A percentile compares a stretch with the other conserved stretches of the same genome.
Evolutionary conservation across 352 stramenopile species (phyloP).

Genomic region (Phytophthora sp.): DNA sequence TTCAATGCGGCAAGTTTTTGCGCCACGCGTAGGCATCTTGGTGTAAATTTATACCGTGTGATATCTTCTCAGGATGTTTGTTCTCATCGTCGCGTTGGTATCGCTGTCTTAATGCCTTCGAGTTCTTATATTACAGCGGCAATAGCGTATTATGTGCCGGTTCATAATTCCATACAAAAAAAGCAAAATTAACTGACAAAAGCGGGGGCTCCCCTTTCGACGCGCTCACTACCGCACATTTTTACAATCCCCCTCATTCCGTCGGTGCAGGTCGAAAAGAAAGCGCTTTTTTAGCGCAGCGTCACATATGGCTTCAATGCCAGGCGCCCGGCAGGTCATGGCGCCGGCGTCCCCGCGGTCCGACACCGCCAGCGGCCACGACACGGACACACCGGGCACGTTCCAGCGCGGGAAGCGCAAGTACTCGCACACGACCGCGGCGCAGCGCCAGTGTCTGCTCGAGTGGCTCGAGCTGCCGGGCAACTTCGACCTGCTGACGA

Average conservation of each 20-base stretch:
- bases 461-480: slow-evolving; percentile 57
- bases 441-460: slow-evolving; percentile 54
- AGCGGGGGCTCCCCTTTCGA: too few species aligned
- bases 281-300: slow-evolving; percentile 21
- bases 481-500: slow-evolving; percentile 58
- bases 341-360: slow-evolving; percentile 22
- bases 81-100: too few species aligned
- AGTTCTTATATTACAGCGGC: too few species aligned
- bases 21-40: too few species aligned
- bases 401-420: slow-evolving; percentile 37
- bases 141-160: too few species aligned
- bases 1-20: too few species aligned
- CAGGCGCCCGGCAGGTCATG: slow-evolving; percentile 11
- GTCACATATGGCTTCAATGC: slow-evolving; percentile 33
- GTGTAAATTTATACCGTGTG: too few species aligned
- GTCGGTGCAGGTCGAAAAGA: slow-evolving; percentile 20
- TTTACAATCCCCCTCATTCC: neutral
- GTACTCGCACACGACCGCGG: slow-evolving; percentile 57
- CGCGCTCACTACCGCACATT: slow-evolving; percentile 8
- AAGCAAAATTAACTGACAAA: too few species aligned
- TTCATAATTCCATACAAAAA: too few species aligned
- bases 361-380: slow-evolving; percentile 20
- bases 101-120: too few species aligned
- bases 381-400: slow-evolving; percentile 24
- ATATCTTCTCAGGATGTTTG: too few species aligned